Evolutionary conservation across 805 yeast species (phyloP).

Genomic region (Blastobotrys muscicola): DNA sequence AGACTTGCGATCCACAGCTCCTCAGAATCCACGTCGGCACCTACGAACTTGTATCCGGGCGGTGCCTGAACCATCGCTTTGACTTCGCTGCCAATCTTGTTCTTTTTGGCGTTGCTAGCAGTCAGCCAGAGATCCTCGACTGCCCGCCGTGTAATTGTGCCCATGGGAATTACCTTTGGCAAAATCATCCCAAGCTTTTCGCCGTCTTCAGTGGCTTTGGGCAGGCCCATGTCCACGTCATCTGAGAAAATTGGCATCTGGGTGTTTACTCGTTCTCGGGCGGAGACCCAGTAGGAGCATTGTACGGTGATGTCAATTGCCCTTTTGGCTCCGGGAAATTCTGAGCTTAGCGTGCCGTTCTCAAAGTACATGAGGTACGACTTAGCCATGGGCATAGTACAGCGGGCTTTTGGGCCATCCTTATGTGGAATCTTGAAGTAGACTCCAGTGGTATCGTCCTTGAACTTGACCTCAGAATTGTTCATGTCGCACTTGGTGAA

Average conservation of each 20-base stretch:
- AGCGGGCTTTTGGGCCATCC: slow-evolving; percentile 64
- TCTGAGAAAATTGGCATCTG: slow-evolving; percentile 72
- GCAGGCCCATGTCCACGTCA: slow-evolving; percentile 15
- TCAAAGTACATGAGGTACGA: slow-evolving; percentile 64
- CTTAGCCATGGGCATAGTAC: slow-evolving; percentile 72
- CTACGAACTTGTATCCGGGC: slow-evolving; percentile 80
- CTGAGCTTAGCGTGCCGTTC: slow-evolving; percentile 60
- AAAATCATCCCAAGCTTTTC: slow-evolving; percentile 56
- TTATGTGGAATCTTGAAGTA: slow-evolving; percentile 81
- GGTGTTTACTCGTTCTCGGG: slow-evolving; percentile 69
- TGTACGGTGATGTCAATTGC: slow-evolving; percentile 70
- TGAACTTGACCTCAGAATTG: slow-evolving; percentile 15
- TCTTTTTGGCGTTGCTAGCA: slow-evolving; percentile 84
- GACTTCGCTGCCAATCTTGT: slow-evolving; percentile 85
- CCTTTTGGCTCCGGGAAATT: slow-evolving; percentile 60
- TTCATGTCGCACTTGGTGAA: slow-evolving; percentile 23
- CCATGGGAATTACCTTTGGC: slow-evolving; percentile 86
- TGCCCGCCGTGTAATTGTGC: slow-evolving; percentile 92
- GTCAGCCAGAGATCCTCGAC: slow-evolving; percentile 98
- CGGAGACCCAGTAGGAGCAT: slow-evolving; percentile 89
- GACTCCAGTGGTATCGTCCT: slow-evolving; percentile 21
- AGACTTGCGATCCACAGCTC: slow-evolving; percentile 97
- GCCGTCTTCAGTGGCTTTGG: slow-evolving; percentile 6
- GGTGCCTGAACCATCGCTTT: slow-evolving; percentile 86
- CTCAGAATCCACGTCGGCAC: slow-evolving; percentile 98